These are phyloP conservation scores for Daldinia grandis DNA, from an alignment of 495 filamentous ascomycete genomes.

Conservation along the genomic window DNA sequence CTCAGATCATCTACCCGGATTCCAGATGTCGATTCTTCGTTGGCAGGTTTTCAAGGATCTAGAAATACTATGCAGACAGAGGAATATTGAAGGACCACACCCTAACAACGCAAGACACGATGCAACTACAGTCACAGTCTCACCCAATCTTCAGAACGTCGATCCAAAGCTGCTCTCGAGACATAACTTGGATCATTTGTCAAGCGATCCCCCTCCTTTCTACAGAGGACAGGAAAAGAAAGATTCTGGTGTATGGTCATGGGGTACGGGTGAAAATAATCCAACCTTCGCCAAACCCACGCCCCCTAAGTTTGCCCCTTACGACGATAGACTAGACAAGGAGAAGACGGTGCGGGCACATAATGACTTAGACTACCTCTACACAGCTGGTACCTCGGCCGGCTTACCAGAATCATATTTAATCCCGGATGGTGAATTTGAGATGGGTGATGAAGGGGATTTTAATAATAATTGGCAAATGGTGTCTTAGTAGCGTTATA, in stretches of 20 bases:
- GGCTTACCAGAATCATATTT: background rate
- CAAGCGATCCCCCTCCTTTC: conserved; percentile 14
- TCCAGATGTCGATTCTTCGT: conserved; percentile 17
- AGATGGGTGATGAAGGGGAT: conserved; percentile 10
- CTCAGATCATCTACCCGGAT: conserved; percentile 24
- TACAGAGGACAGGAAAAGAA: conserved; percentile 7
- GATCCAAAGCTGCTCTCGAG: conserved; percentile 12
- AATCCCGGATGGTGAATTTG: background rate
- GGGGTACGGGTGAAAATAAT: conserved; percentile 18
- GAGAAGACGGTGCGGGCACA: background rate
- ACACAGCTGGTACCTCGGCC: conserved; percentile 1
- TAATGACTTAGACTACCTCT: background rate
- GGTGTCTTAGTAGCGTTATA: background rate
- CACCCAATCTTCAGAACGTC: background rate
- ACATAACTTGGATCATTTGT: background rate
- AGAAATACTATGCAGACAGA: background rate
- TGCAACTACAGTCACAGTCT: background rate
- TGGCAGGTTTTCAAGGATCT: conserved; percentile 6
- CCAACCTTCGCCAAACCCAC: background rate
- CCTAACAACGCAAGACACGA: background rate
- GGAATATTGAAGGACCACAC: background rate
- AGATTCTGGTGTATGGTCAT: conserved; percentile 23
- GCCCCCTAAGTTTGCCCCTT: background rate
- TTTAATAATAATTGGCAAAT: too few relatives aligned
- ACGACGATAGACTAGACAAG: background rate